These are phyloP conservation scores for Lodderomyces margitis DNA, from an alignment of 1,139 yeast genomes.

Conservation along the genomic window DNA sequence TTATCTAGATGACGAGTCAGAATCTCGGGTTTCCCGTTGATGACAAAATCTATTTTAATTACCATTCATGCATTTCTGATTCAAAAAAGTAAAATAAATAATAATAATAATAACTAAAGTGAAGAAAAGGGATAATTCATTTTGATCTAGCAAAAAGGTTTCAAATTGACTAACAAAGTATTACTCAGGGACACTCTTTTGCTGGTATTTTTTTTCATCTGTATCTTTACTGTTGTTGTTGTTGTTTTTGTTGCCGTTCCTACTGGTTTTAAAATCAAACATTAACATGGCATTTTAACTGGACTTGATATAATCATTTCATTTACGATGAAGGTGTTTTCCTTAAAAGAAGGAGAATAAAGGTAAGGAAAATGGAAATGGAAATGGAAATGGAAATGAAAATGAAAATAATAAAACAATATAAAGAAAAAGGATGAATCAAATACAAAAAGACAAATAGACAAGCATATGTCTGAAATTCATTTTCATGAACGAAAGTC, in stretches of 20 bases:
- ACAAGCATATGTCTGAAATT: conserved; percentile 99
- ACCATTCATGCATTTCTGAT: conserved; percentile 99
- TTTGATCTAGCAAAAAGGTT: no score
- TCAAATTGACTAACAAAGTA: conserved; percentile 2
- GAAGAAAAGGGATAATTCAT: no score
- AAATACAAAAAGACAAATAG: conserved; percentile 58
- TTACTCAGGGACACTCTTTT: no score
- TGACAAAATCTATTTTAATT: conserved; percentile 65
- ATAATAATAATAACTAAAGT: no score
- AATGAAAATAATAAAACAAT: no score
- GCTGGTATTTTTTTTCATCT: background rate
- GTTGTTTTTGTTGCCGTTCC: background rate
- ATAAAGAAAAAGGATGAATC: conserved; percentile 59
- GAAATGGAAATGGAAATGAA: no score
- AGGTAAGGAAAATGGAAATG: background rate
- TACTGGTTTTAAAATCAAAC: background rate
- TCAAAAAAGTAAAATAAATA: conserved; percentile 1
- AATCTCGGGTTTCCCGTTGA: conserved; percentile 88
- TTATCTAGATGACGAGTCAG: conserved; percentile 98
- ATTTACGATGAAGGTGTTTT: background rate
- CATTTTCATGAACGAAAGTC: conserved; percentile 54
- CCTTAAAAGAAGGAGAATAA: background rate
- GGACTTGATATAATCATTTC: conserved; percentile 2
- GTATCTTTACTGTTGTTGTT: background rate
- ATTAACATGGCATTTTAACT: conserved; percentile 16